Base-by-base conservation (phyloP, 139 green algal genomes). In the Diplosphaera chodatii region DNA sequence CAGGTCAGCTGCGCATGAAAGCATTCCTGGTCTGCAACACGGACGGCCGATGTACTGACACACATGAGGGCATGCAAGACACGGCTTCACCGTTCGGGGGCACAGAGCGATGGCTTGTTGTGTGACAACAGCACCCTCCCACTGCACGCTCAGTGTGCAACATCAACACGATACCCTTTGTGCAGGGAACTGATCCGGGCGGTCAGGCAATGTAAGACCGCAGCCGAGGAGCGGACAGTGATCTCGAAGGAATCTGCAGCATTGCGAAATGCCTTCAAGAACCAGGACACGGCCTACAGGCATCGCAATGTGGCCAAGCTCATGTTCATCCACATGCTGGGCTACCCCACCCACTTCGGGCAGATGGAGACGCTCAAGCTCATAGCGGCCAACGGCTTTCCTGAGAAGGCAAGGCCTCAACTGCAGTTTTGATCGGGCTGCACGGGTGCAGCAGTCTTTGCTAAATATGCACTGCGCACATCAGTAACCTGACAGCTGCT, bases 291-390 rank as follows among this genome's bases (percentile, higher is more conserved):
- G 28, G 34, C 64, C 3, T 90, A 88, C 77, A 27, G 75, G 32
- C 88, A 93, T 78, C 84, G 96, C 28, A 99, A 98, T 80, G 92
- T 99, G 5, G 94, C 94, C 64, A 99, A 99, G 87, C 89, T 99
- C 16, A 97, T 99, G 94, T 99, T 96, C 77, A 97, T 99, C 33
- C 96, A 99, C 85, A 99, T 99, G 95, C 87, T 99, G 63, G 96
- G 96, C 23, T 98, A 99, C 74, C 92, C 95, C 15, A 98, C 95
- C 4, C 96, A 99, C 80, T 99, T 98, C 79, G 96, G 96, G 0
- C 96, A 99, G 86, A 99, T 99, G 94, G 96, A 99, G 83, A 98
- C 93, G 22, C 81, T 99, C 21, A 98, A 98, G 82, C 87, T 99
- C 1, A 96, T 97, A 33, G 91, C 93, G 62, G 83, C 81, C 29